These are phyloP conservation scores for Eutrema japonicum DNA, from an alignment of 345 rosid genomes.

Conservation along the genomic window DNA sequence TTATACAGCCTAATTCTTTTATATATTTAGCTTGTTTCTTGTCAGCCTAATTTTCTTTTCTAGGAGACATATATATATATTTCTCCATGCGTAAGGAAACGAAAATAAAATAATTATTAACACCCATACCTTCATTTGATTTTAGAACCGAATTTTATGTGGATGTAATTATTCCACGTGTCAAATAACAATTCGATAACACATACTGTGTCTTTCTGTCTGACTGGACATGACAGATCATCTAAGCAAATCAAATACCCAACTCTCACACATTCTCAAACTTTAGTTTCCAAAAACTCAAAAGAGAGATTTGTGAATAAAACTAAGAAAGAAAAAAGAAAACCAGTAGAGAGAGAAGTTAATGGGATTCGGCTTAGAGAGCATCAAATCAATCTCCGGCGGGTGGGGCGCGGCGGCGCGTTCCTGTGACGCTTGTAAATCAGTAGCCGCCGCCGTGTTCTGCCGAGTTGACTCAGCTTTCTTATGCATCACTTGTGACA, in stretches of 20 bases:
- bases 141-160: conserved; percentile 19
- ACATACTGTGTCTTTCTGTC: conserved; percentile 29
- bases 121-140: conserved; percentile 8
- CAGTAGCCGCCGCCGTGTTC: conserved; percentile 66
- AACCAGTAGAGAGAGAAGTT: background rate
- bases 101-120: background rate
- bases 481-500: conserved; percentile 61
- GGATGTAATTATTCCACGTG: conserved; percentile 53
- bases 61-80: conserved; percentile 7
- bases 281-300: conserved; percentile 19
- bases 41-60: conserved; percentile 39
- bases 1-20: conserved; percentile 15
- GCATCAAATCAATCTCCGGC: conserved; percentile 46
- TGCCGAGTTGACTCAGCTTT: conserved; percentile 80
- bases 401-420: conserved; percentile 63
- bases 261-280: conserved; percentile 33
- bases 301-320: background rate
- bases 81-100: conserved; percentile 12
- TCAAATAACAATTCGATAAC: conserved; percentile 30
- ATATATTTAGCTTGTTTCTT: conserved; percentile 20
- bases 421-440: conserved; percentile 79
- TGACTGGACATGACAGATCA: conserved; percentile 50
- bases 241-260: conserved; percentile 42
- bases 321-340: background rate
- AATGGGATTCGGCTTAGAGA: conserved; percentile 55